Percentiles rank a stretch among this genome's conserved stretches.
These are phyloP conservation scores for Gaillardinia entomophila DNA, from an alignment of 805 yeast genomes.

Conservation along the genomic window DNA sequence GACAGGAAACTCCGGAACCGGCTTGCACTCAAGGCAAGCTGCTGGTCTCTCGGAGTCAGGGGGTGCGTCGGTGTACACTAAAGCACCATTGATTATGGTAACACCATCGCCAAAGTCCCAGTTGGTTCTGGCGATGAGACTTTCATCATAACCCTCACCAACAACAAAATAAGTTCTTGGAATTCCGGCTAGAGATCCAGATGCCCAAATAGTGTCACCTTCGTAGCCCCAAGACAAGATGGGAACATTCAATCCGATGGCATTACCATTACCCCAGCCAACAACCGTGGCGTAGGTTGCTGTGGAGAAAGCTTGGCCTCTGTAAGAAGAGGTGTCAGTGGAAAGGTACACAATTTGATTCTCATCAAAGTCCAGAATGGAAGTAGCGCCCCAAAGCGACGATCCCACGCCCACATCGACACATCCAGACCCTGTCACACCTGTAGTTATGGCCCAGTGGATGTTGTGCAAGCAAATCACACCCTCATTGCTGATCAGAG, in stretches of 20 bases:
- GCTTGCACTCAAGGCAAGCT: slow-evolving; percentile 13
- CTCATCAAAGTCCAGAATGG: slow-evolving; percentile 1
- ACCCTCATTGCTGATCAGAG: slow-evolving; percentile 17
- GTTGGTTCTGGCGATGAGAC: slow-evolving; percentile 8
- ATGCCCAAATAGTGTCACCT: neutral
- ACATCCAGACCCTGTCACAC: slow-evolving; percentile 20
- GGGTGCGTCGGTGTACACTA: slow-evolving; percentile 10
- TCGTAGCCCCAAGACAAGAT: neutral
- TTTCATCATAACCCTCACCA: slow-evolving; percentile 16
- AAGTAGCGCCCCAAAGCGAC: slow-evolving; percentile 1
- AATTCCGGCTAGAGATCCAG: too few species aligned
- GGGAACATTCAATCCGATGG: slow-evolving; percentile 14
- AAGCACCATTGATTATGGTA: slow-evolving; percentile 8
- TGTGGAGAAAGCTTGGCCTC: slow-evolving; percentile 10
- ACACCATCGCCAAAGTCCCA: slow-evolving; percentile 12
- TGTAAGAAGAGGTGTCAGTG: slow-evolving; percentile 1
- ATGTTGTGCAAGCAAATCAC: slow-evolving; percentile 20
- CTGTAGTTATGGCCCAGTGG: slow-evolving; percentile 15
- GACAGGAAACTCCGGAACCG: neutral
- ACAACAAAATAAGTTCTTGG: too few species aligned
- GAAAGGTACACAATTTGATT: slow-evolving; percentile 15
- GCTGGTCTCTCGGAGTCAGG: slow-evolving; percentile 15
- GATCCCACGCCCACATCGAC: slow-evolving; percentile 8
- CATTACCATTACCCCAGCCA: slow-evolving; percentile 24
- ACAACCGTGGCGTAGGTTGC: slow-evolving; percentile 15